A percentile compares a stretch with the other conserved stretches of the same genome.
These are phyloP conservation scores for Vitis riparia DNA, from an alignment of 164 flowering plant species.

Conservation along the genomic window DNA sequence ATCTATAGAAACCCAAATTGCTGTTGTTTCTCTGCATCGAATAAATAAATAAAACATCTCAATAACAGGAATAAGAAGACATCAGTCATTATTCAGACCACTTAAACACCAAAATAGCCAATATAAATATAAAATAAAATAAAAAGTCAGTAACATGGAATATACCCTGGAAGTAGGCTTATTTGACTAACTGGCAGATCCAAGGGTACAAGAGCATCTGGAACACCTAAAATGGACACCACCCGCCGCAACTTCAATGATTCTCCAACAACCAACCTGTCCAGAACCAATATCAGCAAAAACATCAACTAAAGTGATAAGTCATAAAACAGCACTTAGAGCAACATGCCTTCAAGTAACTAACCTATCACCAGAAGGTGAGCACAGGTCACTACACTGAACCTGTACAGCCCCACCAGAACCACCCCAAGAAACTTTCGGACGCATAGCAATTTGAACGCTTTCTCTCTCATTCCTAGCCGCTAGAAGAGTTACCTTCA, in stretches of 20 bases:
- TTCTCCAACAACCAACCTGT: constrained; percentile 76
- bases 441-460: constrained; percentile 85
- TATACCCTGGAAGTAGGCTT: constrained; percentile 78
- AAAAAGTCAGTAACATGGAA: constrained; percentile 15
- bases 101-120: neutral
- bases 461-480: constrained; percentile 96
- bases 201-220: constrained; percentile 98
- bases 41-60: constrained; percentile 3
- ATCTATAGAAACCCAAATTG: constrained; percentile 86
- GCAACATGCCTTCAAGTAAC: constrained; percentile 18
- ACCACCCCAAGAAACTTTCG: constrained; percentile 84
- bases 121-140: constrained; percentile 4
- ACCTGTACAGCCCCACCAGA: constrained; percentile 76
- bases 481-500: constrained; percentile 77
- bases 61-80: neutral
- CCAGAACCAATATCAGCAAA: constrained; percentile 17
- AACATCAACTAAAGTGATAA: constrained; percentile 2
- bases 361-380: constrained; percentile 87
- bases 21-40: constrained; percentile 79
- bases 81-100: neutral
- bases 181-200: constrained; percentile 72
- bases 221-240: constrained; percentile 88
- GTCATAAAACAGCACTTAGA: neutral
- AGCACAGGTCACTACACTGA: constrained; percentile 78
- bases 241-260: constrained; percentile 74